These are phyloP conservation scores for Gracilaria domingensis DNA, from an alignment of 23 red algal genomes.

Conservation along the genomic window DNA sequence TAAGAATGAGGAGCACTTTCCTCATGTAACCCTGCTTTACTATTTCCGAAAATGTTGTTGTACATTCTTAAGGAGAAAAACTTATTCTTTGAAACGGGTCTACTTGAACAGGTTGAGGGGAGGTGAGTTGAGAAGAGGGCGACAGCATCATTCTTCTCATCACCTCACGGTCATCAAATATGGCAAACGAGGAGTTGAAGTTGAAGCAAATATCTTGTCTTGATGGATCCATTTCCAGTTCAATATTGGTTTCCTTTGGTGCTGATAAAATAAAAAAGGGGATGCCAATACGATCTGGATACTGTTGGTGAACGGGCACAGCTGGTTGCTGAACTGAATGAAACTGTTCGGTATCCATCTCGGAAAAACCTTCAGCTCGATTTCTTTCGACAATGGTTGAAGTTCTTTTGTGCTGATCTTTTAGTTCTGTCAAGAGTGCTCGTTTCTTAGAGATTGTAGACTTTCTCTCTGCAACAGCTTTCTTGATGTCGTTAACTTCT, in stretches of 20 bases:
- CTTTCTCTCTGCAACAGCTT: constrained; percentile 34
- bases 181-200: constrained; percentile 71
- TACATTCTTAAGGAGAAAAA: constrained; percentile 41
- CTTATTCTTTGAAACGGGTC: constrained; percentile 17
- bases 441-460: constrained; percentile 12
- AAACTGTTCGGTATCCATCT: not conserved
- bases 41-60: not conserved
- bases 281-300: constrained; percentile 71
- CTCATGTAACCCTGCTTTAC: constrained; percentile 1
- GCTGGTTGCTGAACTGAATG: not conserved
- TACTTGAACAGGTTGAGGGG: constrained; percentile 27
- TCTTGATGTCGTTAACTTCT: constrained; percentile 23
- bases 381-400: constrained; percentile 25
- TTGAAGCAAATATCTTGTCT: constrained; percentile 83
- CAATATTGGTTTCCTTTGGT: constrained; percentile 74
- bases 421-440: constrained; percentile 23
- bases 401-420: constrained; percentile 20
- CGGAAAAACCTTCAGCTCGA: not conserved
- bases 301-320: constrained; percentile 46
- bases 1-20: constrained; percentile 16
- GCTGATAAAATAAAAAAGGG: constrained; percentile 83
- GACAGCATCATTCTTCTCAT: constrained; percentile 61
- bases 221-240: constrained; percentile 75
- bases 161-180: constrained; percentile 83
- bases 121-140: constrained; percentile 20